Evolutionary conservation across 106 monocot genomes (phyloP).

Genomic region (Dendrobium chrysotoxum): DNA sequence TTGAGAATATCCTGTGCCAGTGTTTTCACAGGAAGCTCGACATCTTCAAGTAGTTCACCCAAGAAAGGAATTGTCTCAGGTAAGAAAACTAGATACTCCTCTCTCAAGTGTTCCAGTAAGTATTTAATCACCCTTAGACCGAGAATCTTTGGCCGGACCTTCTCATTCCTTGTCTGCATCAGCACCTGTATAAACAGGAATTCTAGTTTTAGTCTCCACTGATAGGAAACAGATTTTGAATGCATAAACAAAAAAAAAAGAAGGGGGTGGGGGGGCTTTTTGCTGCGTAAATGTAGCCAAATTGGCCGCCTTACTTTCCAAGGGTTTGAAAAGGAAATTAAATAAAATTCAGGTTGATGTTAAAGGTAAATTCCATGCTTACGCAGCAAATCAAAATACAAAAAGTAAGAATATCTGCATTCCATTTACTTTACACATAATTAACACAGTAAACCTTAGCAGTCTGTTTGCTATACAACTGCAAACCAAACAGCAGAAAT

Average conservation of each 20-base stretch:
- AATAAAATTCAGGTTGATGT: neutral
- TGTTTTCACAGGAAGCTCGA: conserved; percentile 69
- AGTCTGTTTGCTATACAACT: neutral
- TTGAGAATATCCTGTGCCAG: conserved; percentile 71
- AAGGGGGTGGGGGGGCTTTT: too few species aligned
- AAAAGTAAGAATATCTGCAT: neutral
- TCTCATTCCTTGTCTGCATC: conserved; percentile 89
- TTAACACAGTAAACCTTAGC: neutral
- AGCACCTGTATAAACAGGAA: conserved; percentile 48
- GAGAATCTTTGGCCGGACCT: conserved; percentile 55
- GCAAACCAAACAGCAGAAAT: neutral
- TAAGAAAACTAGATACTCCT: conserved; percentile 73
- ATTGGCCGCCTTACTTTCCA: too few species aligned
- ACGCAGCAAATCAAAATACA: neutral
- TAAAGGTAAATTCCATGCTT: neutral
- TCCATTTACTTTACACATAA: neutral
- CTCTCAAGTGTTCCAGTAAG: conserved; percentile 75
- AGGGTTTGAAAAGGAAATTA: too few species aligned
- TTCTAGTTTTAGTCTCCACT: neutral
- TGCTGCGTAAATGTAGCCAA: too few species aligned
- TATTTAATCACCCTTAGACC: conserved; percentile 68
- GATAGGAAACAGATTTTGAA: too few species aligned
- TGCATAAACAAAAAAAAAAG: neutral
- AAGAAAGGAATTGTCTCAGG: conserved; percentile 91
- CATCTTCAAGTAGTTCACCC: conserved; percentile 85